These are phyloP conservation scores for Leccinum boreale DNA, from an alignment of 768 basidiomycete species.

Conservation along the genomic window DNA sequence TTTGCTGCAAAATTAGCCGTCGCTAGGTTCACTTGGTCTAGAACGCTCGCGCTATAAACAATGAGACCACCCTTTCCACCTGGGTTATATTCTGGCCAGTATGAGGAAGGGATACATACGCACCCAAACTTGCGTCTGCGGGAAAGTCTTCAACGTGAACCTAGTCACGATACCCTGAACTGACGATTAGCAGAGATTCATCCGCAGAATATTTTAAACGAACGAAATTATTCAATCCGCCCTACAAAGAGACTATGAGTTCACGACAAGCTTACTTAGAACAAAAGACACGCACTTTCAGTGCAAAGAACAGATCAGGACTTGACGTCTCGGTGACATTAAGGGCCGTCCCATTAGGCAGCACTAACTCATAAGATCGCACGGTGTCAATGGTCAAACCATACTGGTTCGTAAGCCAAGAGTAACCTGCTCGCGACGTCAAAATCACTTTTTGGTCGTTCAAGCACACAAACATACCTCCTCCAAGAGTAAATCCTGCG, in stretches of 20 bases:
- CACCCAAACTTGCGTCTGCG: slow-evolving; percentile 62
- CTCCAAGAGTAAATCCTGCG: slow-evolving; percentile 55
- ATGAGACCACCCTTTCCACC: slow-evolving; percentile 50
- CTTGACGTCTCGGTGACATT: slow-evolving; percentile 32
- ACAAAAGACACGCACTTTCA: slow-evolving; percentile 32
- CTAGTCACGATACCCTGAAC: slow-evolving; percentile 55
- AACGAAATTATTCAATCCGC: slow-evolving; percentile 62
- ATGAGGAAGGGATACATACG: slow-evolving; percentile 6
- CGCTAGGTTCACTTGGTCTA: slow-evolving; percentile 15
- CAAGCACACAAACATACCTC: slow-evolving; percentile 34
- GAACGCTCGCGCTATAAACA: slow-evolving; percentile 13
- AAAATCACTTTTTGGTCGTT: neutral
- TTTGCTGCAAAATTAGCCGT: slow-evolving; percentile 20
- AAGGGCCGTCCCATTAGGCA: slow-evolving; percentile 40
- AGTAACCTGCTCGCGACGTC: slow-evolving; percentile 12
- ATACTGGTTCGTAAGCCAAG: slow-evolving; percentile 57
- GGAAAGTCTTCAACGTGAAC: slow-evolving; percentile 51
- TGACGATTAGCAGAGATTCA: neutral
- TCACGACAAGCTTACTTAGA: neutral
- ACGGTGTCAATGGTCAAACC: slow-evolving; percentile 59
- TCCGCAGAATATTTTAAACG: neutral
- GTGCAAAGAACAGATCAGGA: slow-evolving; percentile 42
- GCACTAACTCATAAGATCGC: slow-evolving; percentile 52
- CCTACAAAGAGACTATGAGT: slow-evolving; percentile 32
- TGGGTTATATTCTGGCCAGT: neutral